Evolutionary conservation across 495 filamentous ascomycete species (phyloP).

Genomic region (Penicillium diatomitis): DNA sequence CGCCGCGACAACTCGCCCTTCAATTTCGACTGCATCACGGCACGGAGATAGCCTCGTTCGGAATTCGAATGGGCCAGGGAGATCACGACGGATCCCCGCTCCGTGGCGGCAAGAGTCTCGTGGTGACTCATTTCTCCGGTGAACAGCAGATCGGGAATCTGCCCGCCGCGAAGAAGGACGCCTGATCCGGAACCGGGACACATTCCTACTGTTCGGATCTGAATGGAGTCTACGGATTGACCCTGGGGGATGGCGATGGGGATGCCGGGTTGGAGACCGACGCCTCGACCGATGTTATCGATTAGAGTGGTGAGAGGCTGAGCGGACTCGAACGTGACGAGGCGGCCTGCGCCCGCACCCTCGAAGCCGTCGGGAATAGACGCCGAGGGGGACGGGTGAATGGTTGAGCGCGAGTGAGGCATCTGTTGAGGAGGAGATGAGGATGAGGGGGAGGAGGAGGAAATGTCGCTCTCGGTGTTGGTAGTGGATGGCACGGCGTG

Average conservation of each 20-base stretch:
- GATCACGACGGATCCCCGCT: slow-evolving; percentile 79
- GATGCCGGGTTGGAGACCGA: slow-evolving; percentile 57
- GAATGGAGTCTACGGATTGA: slow-evolving; percentile 39
- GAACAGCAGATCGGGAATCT: slow-evolving; percentile 65
- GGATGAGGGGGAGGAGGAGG: too few species aligned
- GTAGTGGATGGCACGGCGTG: slow-evolving; percentile 8
- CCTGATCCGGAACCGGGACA: slow-evolving; percentile 80
- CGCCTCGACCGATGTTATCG: slow-evolving; percentile 46
- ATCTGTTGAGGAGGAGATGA: slow-evolving; percentile 25
- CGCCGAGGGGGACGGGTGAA: slow-evolving; percentile 37
- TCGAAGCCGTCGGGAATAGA: slow-evolving; percentile 46
- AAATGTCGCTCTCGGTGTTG: too few species aligned
- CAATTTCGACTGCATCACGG: slow-evolving; percentile 60
- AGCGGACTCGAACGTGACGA: slow-evolving; percentile 51
- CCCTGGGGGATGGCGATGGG: slow-evolving; percentile 61
- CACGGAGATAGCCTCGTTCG: slow-evolving; percentile 68
- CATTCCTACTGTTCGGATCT: slow-evolving; percentile 52
- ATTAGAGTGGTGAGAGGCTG: slow-evolving; percentile 54
- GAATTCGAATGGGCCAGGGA: slow-evolving; percentile 87
- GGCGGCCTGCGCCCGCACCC: slow-evolving; percentile 67
- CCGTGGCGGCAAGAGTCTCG: slow-evolving; percentile 74
- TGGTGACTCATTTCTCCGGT: slow-evolving; percentile 94
- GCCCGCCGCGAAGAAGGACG: slow-evolving; percentile 52
- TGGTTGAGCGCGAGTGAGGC: slow-evolving; percentile 43
- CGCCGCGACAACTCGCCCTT: slow-evolving; percentile 43